A percentile compares a stretch with the other conserved stretches of the same genome.
phyloP scores from a whole-genome alignment of 2,329 filamentous ascomycete genomes.

The Chrysoporthe austroafricana region DNA sequence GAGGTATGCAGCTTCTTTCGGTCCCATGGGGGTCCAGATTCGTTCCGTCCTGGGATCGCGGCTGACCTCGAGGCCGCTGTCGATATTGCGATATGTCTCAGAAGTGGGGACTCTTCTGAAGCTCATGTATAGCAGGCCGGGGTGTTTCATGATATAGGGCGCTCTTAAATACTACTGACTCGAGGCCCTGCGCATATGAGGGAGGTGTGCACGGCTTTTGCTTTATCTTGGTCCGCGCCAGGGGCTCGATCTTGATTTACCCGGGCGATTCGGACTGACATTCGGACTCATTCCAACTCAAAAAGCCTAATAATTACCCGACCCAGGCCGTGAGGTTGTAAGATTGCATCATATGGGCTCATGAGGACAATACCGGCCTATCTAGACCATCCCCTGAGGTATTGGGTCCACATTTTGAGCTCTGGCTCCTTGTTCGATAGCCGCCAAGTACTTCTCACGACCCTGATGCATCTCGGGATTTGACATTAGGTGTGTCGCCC shows the following conservation, averaged over 20 bases:
- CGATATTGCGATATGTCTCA: constrained; percentile 3
- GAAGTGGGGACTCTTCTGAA: constrained; percentile 5
- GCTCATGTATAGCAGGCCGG: constrained; percentile 1
- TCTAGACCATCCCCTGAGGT: neutral
- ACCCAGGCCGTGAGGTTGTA: neutral
- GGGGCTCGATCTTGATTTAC: neutral
- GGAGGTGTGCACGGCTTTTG: neutral
- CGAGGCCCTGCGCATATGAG: neutral
- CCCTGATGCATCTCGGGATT: too few species aligned
- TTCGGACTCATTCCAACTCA: constrained; percentile 2
- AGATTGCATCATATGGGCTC: neutral
- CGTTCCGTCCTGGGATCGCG: neutral
- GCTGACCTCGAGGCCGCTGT: neutral
- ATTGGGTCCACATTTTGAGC: neutral
- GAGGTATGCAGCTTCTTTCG: constrained; percentile 1
- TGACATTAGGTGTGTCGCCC: neutral
- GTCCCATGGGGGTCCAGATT: neutral
- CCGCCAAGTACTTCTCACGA: neutral
- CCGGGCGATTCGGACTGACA: constrained; percentile 2
- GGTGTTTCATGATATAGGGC: constrained; percentile 7
- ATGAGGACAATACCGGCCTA: neutral
- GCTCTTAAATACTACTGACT: constrained; percentile 2
- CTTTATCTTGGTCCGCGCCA: neutral
- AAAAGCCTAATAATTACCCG: constrained; percentile 8
- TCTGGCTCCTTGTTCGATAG: neutral